These are phyloP conservation scores for Phytophthora multivora DNA, from an alignment of 352 stramenopile species.

Conservation along the genomic window DNA sequence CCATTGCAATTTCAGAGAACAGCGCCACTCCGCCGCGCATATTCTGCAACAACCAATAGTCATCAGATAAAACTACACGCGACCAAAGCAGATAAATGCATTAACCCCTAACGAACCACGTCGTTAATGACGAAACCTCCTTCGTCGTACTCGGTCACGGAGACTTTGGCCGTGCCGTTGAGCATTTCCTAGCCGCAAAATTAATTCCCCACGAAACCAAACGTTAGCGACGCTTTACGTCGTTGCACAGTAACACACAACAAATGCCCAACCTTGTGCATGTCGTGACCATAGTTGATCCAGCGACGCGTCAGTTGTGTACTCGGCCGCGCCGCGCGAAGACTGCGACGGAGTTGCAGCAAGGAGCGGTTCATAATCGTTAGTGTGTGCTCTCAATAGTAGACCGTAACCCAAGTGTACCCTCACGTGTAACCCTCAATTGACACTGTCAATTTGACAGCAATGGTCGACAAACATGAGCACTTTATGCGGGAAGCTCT, in stretches of 20 bases:
- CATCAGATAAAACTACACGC: background rate
- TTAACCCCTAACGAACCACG: slow-evolving; percentile 39
- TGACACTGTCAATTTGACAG: too few relatives aligned
- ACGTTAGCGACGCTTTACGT: slow-evolving; percentile 1
- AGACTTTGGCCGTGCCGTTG: slow-evolving; percentile 76
- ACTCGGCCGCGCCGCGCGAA: slow-evolving; percentile 12
- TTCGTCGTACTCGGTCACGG: slow-evolving; percentile 85
- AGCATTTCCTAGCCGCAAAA: slow-evolving; percentile 74
- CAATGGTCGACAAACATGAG: slow-evolving; percentile 44
- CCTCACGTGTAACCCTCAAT: slow-evolving; percentile 10
- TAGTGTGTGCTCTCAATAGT: slow-evolving; percentile 1
- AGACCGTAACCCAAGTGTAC: slow-evolving; percentile 1
- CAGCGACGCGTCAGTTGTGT: slow-evolving; percentile 36
- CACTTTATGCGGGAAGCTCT: slow-evolving; percentile 80
- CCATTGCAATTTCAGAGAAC: slow-evolving; percentile 79
- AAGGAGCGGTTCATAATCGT: slow-evolving; percentile 36
- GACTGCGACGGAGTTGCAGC: slow-evolving; percentile 31
- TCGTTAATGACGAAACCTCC: slow-evolving; percentile 87
- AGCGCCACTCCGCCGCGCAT: slow-evolving; percentile 79
- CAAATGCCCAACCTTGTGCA: slow-evolving; percentile 59
- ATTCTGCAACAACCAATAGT: slow-evolving; percentile 47
- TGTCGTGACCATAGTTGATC: slow-evolving; percentile 88
- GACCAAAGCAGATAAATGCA: background rate
- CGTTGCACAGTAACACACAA: background rate
- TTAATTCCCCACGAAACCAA: background rate